Evolutionary conservation across 2,329 filamentous ascomycete genomes (phyloP), one percentile per base, ranked within the genome.

Genomic region (Ceratocystis alfenasii): DNA sequence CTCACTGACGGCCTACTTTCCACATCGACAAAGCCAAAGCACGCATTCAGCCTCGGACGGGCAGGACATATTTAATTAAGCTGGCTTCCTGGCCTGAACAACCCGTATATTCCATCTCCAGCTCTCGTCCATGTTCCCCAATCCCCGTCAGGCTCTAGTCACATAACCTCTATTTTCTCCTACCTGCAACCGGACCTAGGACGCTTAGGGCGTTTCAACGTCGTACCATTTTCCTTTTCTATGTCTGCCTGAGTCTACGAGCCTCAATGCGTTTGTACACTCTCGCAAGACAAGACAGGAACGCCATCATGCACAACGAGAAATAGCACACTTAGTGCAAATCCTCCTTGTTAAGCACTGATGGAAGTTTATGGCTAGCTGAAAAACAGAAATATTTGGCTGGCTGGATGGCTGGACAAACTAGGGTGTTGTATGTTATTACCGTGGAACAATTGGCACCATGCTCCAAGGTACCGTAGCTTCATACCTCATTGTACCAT

Each of bases 321-420:
- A 41, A 41, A 12, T 41, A 12, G 36, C 36, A 41, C 36, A 41
- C 36, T 15, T 41, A 12, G 36, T 41, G 12, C 36, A 41, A 41
- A 41, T 41, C 36, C 36, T 41, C 36, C 36, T 41, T 41, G 10
- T 5, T 15, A 41, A 12, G 36, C 36, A 41, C 36, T 7, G 30
- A 33, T 7, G 30, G 30, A 8, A 33, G 30, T 33, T 15, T 15
- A 41, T 44, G 22, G 5, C 33, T 45, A 45, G 59, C 59, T 62
- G 33, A 50, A 22, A 25, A 62, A 44, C 5, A 20, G 12, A 20
- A 61, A 33, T 61, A 61, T 33, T 60, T 33, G 55, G 55, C 55
- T 60, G 25, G 55, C 25, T 59, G 55, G 55, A 30, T 59, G 55
- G 55, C 22, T 41, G 55, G 55, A 60, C 59, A 36, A 41, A 45